Base-by-base conservation (phyloP, 495 filamentous ascomycete genomes). In the Beverwykella pulmonaria region DNA sequence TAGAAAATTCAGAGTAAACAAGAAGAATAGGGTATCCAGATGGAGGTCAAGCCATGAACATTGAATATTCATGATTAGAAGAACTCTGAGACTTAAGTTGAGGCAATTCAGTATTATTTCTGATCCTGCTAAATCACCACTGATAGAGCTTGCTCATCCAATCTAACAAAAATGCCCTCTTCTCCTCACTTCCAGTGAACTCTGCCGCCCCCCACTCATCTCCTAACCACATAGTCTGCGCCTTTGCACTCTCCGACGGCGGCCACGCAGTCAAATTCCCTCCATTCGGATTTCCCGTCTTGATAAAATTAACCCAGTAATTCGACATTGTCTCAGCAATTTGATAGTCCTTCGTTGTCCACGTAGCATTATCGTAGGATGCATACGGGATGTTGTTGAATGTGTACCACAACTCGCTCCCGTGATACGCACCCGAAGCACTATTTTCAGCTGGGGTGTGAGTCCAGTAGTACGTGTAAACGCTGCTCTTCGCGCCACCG, bases 311-410 rank as follows among this genome's bases (percentile, higher is more conserved):
- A 19, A 29, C 48, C 48, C 48, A 52, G 19, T 52, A 52, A 7
- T n/a, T 29, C 10, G 48, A 52, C 48, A 52, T 52, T 6, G 48
- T 52, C 17, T 52, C 48, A 6, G 48, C 48, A 52, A 52, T 52
- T 15, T 20, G 1, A n/a, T 52, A 52, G n/a, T 52, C 48, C 22
- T 23, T n/a, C 8, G 48, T 22, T 1, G 48, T 52, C 48, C 48
- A 52, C 7, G 48, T 52, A 2, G 48, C 48, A 52, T 52, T 52
- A 15, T 52, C 48, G 23, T 52, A 52, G 7, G 48, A 52, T 7
- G 48, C 48, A 52, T 52, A 52, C 5, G 48, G 48, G n/a, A 52
- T 52, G 17, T 52, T 52, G 48, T 52, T 52, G 48, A 52, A 52
- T 2, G 48, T 52, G 48, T 52, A 52, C 48, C 48, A 52, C 17